Conservation (phyloP, 345 rosid genomes). For the Populus tremula region DNA sequence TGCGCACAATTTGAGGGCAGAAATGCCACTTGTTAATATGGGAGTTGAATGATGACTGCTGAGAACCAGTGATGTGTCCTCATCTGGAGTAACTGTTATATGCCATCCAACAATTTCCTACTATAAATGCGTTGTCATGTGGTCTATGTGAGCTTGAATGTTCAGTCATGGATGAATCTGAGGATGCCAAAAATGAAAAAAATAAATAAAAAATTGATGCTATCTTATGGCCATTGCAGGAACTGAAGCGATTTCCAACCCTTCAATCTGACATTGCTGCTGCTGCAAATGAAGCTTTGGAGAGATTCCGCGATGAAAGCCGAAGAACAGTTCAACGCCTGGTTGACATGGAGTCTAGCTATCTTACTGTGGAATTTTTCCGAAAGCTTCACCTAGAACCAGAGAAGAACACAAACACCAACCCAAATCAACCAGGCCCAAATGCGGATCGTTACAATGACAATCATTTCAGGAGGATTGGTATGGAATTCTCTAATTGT, state of each 20-base stretch:
- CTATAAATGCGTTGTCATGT: too few relatives aligned
- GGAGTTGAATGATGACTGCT: too few relatives aligned
- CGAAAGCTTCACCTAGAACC: conserved; percentile 85
- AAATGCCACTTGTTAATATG: too few relatives aligned
- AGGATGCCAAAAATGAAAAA: neutral
- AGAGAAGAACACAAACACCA: conserved; percentile 55
- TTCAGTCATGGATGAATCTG: neutral
- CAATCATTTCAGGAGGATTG: conserved; percentile 81
- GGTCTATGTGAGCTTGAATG: too few relatives aligned
- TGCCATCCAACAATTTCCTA: too few relatives aligned
- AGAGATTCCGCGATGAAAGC: conserved; percentile 92
- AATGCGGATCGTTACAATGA: conserved; percentile 68
- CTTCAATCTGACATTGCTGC: conserved; percentile 86
- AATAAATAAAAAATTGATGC: neutral
- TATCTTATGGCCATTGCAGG: conserved; percentile 44
- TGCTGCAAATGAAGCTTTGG: conserved; percentile 88
- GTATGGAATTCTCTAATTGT: conserved; percentile 30
- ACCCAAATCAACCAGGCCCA: conserved; percentile 37
- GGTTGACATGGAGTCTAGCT: conserved; percentile 98
- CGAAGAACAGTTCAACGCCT: conserved; percentile 77
- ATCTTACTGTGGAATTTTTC: conserved; percentile 93
- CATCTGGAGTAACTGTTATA: too few relatives aligned
- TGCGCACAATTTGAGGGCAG: too few relatives aligned
- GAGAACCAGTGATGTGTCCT: too few relatives aligned
- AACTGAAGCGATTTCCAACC: conserved; percentile 89